Conservation (phyloP, 495 filamentous ascomycete species). For the Penicillium egyptiacum region DNA sequence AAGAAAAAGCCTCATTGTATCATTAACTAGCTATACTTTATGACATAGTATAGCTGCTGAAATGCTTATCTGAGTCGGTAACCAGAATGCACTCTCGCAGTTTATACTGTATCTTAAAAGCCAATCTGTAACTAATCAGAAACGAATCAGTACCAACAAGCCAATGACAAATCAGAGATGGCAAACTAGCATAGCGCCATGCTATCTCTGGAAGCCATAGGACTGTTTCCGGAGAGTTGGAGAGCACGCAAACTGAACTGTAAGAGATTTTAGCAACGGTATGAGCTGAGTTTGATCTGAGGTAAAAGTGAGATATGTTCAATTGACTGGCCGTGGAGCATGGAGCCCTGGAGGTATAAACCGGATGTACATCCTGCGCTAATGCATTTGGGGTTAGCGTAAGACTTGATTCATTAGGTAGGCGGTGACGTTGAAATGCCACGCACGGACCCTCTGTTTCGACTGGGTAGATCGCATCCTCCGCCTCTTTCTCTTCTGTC, state of each 20-base stretch:
- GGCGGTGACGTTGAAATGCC: constrained; percentile 1
- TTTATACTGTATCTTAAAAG: neutral
- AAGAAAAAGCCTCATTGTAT: too few species aligned
- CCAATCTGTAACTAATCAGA: neutral
- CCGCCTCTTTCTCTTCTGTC: neutral
- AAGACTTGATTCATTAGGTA: neutral
- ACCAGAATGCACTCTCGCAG: neutral
- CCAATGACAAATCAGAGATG: neutral
- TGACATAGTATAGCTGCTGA: too few species aligned
- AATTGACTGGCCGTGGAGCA: too few species aligned
- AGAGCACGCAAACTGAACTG: neutral
- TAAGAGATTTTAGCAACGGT: neutral
- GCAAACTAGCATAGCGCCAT: neutral
- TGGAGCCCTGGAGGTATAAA: too few species aligned
- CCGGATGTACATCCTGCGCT: neutral
- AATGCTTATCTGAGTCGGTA: neutral
- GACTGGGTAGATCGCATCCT: neutral
- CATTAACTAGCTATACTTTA: too few species aligned
- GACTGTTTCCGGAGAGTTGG: too few species aligned
- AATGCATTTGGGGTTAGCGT: neutral
- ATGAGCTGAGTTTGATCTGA: neutral
- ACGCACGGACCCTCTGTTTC: neutral
- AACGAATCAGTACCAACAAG: neutral
- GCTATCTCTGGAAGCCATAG: too few species aligned
- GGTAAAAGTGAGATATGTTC: neutral